Conservation (phyloP, 2,329 filamentous ascomycete genomes). For the Trichoderma sp. region DNA sequence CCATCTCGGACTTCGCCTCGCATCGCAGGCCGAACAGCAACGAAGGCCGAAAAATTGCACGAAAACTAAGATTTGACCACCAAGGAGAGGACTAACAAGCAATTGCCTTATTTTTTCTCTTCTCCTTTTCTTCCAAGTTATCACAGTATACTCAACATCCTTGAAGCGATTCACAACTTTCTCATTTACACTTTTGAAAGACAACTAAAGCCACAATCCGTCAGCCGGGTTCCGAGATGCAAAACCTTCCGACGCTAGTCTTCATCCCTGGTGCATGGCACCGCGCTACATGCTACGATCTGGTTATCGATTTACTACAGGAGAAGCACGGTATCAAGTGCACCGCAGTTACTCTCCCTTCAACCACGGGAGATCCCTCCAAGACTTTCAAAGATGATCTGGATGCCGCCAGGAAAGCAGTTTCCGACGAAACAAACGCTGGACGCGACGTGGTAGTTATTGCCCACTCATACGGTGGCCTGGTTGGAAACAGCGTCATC, state of each 20-base stretch:
- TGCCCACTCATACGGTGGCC: slow-evolving; percentile 7
- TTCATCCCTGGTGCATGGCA: slow-evolving; percentile 16
- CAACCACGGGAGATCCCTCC: background rate
- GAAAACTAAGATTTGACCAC: background rate
- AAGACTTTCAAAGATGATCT: slow-evolving; percentile 7
- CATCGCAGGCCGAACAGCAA: background rate
- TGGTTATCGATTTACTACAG: background rate
- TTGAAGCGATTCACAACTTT: background rate
- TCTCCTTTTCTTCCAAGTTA: background rate
- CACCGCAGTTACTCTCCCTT: background rate
- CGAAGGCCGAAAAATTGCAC: background rate
- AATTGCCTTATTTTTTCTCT: background rate
- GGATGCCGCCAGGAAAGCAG: background rate
- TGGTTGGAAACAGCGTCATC: slow-evolving; percentile 16
- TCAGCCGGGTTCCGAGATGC: background rate
- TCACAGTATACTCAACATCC: background rate
- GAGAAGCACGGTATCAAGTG: slow-evolving; percentile 5
- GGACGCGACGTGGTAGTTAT: slow-evolving; percentile 6
- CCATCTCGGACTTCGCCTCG: background rate
- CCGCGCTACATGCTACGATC: background rate
- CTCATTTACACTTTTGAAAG: background rate
- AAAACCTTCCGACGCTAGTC: slow-evolving; percentile 6
- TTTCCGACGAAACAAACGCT: background rate
- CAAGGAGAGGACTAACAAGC: background rate
- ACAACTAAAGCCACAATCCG: background rate